Base-by-base conservation (phyloP, 2,329 filamentous ascomycete species). In the Colletotrichum incanum region DNA sequence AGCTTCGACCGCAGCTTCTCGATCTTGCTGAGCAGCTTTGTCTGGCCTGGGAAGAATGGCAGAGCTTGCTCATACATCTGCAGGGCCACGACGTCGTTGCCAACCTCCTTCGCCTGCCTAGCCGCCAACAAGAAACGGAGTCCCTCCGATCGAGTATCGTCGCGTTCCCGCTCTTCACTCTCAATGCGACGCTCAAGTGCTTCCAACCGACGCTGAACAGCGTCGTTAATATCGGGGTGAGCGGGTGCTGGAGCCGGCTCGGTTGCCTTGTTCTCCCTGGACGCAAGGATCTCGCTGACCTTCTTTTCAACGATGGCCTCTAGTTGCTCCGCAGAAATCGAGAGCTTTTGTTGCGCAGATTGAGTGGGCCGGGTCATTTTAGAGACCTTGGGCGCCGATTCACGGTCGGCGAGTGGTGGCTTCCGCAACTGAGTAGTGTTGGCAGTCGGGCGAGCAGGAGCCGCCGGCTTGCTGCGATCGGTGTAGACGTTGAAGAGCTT, bases 221-320 rank as follows among this genome's bases (percentile, higher is more conserved):
- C 92, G 41, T 95, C 93, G 73, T 91, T 94, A 47, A 96, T 87
- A 47, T 90, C 88, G 3, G 80, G 86, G 67, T 78, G 78, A 70
- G 82, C 79, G 41, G 78, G 74, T n/a, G 79, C 75, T 9, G 83
- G 73, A 23, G 79, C 68, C 52, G 84, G 74, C 71, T 88, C 82
- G 20, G 87, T 83, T 52, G 92, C 90, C 74, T 89, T 88, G 20
- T 90, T 79, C 1, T 89, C 90, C 65, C 93, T 90, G n/a, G 92
- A 92, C 0, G 95, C 94, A 1, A 98, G 86, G 45, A 96, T 95
- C 83, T 98, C 95, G 72, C 93, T 92, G 0, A 98, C 94, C 78
- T 97, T 97, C 76, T 93, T 94, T 81, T 98, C 94, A 1, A 98
- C 94, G 84, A 98, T 91, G 49, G 95, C 94, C 80, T 98, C 95